Evolutionary conservation across 257 asterid species (phyloP), one percentile per base, ranked within the genome.

Genomic region (Cynanchum wilfordii): DNA sequence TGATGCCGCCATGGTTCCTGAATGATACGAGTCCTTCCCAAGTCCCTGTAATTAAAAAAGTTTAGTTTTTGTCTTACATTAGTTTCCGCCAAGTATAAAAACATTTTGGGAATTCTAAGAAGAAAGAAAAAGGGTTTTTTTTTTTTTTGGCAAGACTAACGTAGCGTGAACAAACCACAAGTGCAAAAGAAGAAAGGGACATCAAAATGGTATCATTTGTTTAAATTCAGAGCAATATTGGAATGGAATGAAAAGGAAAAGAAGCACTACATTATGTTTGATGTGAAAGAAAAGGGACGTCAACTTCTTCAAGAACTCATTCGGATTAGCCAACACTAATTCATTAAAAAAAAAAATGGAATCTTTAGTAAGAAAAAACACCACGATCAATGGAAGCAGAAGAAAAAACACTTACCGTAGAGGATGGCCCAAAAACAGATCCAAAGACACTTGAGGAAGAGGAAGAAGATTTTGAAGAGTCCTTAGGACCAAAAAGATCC

Each of bases 401-500:
- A 3, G 44, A 29, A 29, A 13, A 30, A 62, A 62, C 19, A 51
- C 56, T 1, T 88, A 88, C 96, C 91, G 77, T 83, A 19, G 85
- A 68, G 47, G 89, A 75, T 51, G 92, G 89, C 47, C 88, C 95
- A 76, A 91, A 89, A 78, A 91, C 87, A 22, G 96, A 81, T n/a
- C 80, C 88, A 73, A 89, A 91, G 80, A 71, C 84, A 25, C 77
- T 78, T 3, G 76, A 29, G 27, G 85, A 63, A 2, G 82, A 67
- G 49, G 84, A 65, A 2, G 91, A 77, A 13, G 95, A 79, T 56
- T 75, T 79, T n/a, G 90, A 76, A 25, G 86, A 66, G 71, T 88
- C 87, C 70, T 84, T 87, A 2, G 96, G 91, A 66, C 97, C 97
- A 80, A 90, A 90, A 0, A 88, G 84, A 70, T 90, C 93, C 25